These are phyloP conservation scores for Vitellaria paradoxa DNA, from an alignment of 179 eudicot species.

Conservation along the genomic window DNA sequence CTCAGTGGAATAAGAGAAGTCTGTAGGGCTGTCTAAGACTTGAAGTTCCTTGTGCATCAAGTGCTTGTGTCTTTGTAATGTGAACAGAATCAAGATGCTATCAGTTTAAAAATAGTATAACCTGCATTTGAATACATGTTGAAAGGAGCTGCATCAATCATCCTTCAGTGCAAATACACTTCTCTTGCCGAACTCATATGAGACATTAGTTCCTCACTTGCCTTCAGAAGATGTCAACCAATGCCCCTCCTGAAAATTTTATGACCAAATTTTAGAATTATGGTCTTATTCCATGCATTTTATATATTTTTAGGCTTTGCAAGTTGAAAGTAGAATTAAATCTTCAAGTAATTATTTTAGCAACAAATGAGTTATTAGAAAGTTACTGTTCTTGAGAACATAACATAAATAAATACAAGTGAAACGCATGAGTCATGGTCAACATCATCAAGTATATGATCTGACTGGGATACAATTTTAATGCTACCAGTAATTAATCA, in stretches of 20 bases:
- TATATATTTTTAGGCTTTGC: not conserved
- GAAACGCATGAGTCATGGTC: not conserved
- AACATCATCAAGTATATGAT: not conserved
- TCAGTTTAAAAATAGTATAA: conserved; percentile 72
- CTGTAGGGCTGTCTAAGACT: conserved; percentile 31
- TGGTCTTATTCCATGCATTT: not conserved
- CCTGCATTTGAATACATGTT: conserved; percentile 92
- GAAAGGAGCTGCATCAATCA: conserved; percentile 82
- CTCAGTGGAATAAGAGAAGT: conserved; percentile 26
- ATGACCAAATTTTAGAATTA: not conserved
- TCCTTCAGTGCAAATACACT: conserved; percentile 82
- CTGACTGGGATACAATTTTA: no score
- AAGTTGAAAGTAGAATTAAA: not conserved
- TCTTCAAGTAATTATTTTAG: not conserved
- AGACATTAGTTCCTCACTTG: conserved; percentile 80
- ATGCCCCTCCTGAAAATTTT: conserved; percentile 69
- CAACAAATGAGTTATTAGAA: not conserved
- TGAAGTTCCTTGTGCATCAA: conserved; percentile 85
- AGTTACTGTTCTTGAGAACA: not conserved
- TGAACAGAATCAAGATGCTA: conserved; percentile 56
- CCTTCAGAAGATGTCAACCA: conserved; percentile 95
- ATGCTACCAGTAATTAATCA: not conserved
- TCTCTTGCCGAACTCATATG: conserved; percentile 66
- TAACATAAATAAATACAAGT: not conserved
- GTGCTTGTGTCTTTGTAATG: conserved; percentile 81